Conservation (phyloP, 2,329 filamentous ascomycete species). For the Immersiporthe knoxdaviesiana region DNA sequence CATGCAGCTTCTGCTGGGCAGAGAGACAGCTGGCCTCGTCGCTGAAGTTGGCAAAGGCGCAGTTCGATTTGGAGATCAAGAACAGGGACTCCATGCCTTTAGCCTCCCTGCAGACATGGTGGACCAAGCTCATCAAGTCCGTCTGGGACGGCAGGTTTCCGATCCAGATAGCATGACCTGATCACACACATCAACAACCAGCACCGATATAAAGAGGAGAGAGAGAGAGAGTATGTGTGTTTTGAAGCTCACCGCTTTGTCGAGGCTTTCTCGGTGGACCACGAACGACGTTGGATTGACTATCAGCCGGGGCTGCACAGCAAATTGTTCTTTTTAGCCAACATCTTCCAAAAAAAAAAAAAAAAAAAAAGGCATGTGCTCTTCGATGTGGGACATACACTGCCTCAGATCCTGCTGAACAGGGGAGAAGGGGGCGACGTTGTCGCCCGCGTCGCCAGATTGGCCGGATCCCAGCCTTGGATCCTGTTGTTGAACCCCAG, state of each 20-base stretch:
- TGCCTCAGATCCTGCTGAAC: constrained; percentile 25
- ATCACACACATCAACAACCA: constrained; percentile 17
- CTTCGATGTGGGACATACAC: too few relatives aligned
- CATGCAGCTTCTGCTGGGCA: constrained; percentile 84
- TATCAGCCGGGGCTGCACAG: constrained; percentile 32
- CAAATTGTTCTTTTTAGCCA: constrained; percentile 16
- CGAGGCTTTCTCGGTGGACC: constrained; percentile 61
- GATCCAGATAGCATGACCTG: constrained; percentile 92
- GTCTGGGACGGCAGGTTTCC: constrained; percentile 89
- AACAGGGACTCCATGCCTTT: constrained; percentile 85
- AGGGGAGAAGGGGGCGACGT: constrained; percentile 7
- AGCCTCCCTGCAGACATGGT: constrained; percentile 83
- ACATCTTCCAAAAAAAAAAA: not conserved
- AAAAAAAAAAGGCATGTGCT: too few relatives aligned
- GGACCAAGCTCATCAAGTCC: constrained; percentile 80
- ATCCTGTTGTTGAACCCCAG: constrained; percentile 35
- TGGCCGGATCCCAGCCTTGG: constrained; percentile 32
- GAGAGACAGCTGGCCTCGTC: constrained; percentile 74
- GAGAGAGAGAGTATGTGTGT: too few relatives aligned
- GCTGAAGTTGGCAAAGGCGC: constrained; percentile 93
- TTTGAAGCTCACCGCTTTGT: constrained; percentile 60
- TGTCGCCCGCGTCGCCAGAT: constrained; percentile 24
- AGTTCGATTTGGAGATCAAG: constrained; percentile 95
- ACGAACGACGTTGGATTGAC: constrained; percentile 49
- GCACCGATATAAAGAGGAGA: not conserved